A percentile compares a stretch with the other conserved stretches of the same genome.
phyloP scores from a whole-genome alignment of 495 filamentous ascomycete genomes.

The Letharia columbiana region DNA sequence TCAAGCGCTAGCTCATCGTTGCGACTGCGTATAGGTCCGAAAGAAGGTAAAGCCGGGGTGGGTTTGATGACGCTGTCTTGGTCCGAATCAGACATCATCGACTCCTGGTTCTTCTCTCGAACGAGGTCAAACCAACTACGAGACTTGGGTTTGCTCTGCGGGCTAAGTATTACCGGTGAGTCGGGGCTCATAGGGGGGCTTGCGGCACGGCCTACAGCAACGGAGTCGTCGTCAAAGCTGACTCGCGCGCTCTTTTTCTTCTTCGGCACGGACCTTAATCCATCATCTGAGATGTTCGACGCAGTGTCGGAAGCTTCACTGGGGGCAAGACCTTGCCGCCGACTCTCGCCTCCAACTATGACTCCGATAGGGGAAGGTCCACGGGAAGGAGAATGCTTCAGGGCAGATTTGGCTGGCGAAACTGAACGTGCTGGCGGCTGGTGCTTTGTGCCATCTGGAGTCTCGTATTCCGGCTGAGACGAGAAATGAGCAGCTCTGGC shows the following conservation, averaged over 20 bases:
- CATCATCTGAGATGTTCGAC: constrained; percentile 54
- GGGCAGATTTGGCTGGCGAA: constrained; percentile 78
- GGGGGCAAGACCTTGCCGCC: constrained; percentile 32
- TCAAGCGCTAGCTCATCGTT: constrained; percentile 30
- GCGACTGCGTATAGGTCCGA: constrained; percentile 62
- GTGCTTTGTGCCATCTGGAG: constrained; percentile 47
- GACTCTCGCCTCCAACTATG: constrained; percentile 15
- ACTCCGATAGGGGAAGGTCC: constrained; percentile 41
- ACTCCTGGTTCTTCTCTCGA: constrained; percentile 36
- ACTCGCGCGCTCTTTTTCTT: constrained; percentile 69
- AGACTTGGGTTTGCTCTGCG: constrained; percentile 32
- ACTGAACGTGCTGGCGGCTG: constrained; percentile 70
- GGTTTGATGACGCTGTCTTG: constrained; percentile 62
- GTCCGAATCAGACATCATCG: constrained; percentile 42
- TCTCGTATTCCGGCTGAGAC: constrained; percentile 45
- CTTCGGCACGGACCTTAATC: constrained; percentile 30
- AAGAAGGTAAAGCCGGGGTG: constrained; percentile 68
- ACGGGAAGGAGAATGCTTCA: constrained; percentile 59
- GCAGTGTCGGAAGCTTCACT: constrained; percentile 55
- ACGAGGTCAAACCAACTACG: constrained; percentile 15
- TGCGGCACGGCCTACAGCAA: constrained; percentile 52
- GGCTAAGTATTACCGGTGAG: constrained; percentile 40
- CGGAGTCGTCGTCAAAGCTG: constrained; percentile 73
- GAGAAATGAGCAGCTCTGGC: constrained; percentile 69
- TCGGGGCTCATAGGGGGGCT: constrained; percentile 44